These are phyloP conservation scores for Skeletonema tropicum DNA, from an alignment of 108 stramenopile species.

Conservation along the genomic window DNA sequence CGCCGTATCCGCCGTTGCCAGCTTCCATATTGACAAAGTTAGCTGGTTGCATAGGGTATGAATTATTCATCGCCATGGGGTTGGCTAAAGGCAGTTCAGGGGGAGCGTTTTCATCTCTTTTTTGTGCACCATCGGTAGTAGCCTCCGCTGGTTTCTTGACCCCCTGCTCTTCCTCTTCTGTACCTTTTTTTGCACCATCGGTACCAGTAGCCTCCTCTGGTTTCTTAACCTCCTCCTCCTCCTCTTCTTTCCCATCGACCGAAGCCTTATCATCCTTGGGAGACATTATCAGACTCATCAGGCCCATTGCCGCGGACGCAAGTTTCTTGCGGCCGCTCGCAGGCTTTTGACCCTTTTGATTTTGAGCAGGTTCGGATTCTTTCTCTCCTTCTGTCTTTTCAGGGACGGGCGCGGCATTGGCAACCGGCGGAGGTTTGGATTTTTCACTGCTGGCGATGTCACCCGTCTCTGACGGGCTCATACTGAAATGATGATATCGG, in stretches of 20 bases:
- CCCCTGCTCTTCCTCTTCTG: background rate
- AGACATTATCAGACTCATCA: background rate
- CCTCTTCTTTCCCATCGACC: background rate
- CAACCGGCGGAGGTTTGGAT: background rate
- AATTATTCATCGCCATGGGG: background rate
- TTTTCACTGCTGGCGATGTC: background rate
- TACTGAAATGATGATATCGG: no score
- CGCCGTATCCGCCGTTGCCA: background rate
- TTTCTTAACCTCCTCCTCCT: background rate
- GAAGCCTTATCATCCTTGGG: conserved; percentile 1
- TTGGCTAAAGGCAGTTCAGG: background rate
- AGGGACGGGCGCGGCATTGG: background rate
- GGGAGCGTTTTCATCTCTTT: background rate
- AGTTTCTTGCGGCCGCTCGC: background rate
- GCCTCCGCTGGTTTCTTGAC: background rate
- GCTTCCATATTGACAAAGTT: background rate
- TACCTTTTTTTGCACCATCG: no score
- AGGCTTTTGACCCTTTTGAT: background rate
- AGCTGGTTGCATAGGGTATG: background rate
- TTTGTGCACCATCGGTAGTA: no score
- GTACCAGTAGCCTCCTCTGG: background rate
- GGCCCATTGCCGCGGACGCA: background rate
- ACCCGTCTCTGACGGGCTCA: background rate
- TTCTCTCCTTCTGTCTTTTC: background rate
- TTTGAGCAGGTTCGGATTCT: background rate